Evolutionary conservation across 305 asterid genomes (phyloP).

Genomic region (Plantago lanceolata): DNA sequence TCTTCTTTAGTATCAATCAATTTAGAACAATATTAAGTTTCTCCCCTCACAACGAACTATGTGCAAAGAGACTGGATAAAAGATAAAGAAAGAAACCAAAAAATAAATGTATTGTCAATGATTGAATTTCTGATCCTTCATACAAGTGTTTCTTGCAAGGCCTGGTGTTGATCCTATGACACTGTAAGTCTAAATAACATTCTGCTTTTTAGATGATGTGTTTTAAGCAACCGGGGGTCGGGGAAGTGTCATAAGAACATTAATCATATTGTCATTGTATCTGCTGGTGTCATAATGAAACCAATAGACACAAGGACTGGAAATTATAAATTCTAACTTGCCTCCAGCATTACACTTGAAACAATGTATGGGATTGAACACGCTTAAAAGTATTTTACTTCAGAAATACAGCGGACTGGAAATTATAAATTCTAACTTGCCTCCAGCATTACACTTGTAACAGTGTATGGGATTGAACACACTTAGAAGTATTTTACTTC

Average conservation of each 20-base stretch:
- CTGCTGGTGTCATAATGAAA: neutral
- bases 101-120: neutral
- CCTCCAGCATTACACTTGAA: neutral
- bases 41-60: neutral
- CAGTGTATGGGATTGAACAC: too few relatives aligned
- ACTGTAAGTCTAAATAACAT: neutral
- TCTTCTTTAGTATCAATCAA: constrained; percentile 9
- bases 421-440: too few relatives aligned
- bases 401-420: too few relatives aligned
- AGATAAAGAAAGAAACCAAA: neutral
- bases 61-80: neutral
- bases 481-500: too few relatives aligned
- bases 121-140: neutral
- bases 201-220: neutral
- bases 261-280: neutral
- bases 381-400: too few relatives aligned
- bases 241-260: neutral
- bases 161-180: neutral
- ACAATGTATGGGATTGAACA: too few relatives aligned
- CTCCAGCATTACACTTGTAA: too few relatives aligned
- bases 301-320: too few relatives aligned
- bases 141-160: neutral
- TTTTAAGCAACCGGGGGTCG: neutral
- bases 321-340: neutral
- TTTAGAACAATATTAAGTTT: neutral